Conservation (phyloP, 345 rosid species). For the Eucalyptus paniculata region DNA sequence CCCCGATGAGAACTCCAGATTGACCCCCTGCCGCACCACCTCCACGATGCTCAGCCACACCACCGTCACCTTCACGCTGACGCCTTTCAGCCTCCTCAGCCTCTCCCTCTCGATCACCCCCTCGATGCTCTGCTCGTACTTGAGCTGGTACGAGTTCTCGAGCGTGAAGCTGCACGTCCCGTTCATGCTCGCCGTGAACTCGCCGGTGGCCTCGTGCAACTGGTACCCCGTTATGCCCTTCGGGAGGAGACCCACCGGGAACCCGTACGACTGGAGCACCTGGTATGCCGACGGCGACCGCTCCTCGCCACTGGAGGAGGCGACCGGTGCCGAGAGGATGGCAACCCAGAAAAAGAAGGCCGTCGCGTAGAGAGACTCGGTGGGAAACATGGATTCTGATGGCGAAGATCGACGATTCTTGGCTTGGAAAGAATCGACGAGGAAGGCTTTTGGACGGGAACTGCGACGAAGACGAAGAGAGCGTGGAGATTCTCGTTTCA, state of each 20-base stretch:
- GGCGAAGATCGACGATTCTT: neutral
- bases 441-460: neutral
- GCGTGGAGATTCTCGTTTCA: neutral
- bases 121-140: constrained; percentile 33
- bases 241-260: constrained; percentile 58
- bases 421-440: neutral
- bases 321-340: neutral
- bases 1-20: constrained; percentile 43
- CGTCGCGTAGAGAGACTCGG: neutral
- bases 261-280: constrained; percentile 24
- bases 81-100: constrained; percentile 31
- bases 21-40: constrained; percentile 22
- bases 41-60: constrained; percentile 47
- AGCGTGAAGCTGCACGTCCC: constrained; percentile 30
- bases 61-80: constrained; percentile 35
- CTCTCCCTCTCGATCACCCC: constrained; percentile 31
- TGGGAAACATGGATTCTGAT: neutral
- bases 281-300: constrained; percentile 36
- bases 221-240: constrained; percentile 41
- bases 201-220: constrained; percentile 36
- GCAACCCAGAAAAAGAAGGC: neutral
- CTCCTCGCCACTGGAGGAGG: neutral
- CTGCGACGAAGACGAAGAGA: neutral
- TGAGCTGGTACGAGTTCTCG: constrained; percentile 35
- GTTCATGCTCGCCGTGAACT: constrained; percentile 27